Evolutionary conservation across 2,329 filamentous ascomycete genomes (phyloP).

Genomic region (Pezicula radicicola): DNA sequence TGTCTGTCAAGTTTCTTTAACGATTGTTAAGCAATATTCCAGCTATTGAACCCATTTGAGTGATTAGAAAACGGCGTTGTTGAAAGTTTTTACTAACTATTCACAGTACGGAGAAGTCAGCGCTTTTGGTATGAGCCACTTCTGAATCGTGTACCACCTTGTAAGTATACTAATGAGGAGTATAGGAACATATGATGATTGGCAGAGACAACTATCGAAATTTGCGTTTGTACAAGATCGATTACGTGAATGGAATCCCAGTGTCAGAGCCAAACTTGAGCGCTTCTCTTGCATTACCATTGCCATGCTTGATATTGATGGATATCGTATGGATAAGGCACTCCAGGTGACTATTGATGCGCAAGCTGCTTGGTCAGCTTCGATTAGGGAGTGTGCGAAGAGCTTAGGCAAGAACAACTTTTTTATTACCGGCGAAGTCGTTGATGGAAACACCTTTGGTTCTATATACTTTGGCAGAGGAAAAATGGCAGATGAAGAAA

Average conservation of each 20-base stretch:
- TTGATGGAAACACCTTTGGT: conserved; percentile 57
- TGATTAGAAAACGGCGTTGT: too few relatives aligned
- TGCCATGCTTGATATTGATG: conserved; percentile 59
- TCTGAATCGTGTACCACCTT: too few relatives aligned
- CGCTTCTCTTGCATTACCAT: conserved; percentile 63
- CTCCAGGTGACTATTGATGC: conserved; percentile 61
- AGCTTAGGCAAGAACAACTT: conserved; percentile 59
- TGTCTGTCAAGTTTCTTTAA: too few relatives aligned
- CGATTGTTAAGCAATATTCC: too few relatives aligned
- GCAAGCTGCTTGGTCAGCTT: conserved; percentile 52
- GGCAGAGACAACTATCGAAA: conserved; percentile 60
- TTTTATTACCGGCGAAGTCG: conserved; percentile 61
- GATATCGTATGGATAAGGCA: conserved; percentile 65
- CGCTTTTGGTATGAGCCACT: not conserved
- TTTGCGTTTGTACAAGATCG: conserved; percentile 66
- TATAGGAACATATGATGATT: conserved; percentile 23
- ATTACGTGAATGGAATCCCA: conserved; percentile 58
- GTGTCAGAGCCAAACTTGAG: conserved; percentile 52
- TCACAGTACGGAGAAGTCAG: not conserved
- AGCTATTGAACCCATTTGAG: too few relatives aligned
- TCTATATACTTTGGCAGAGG: conserved; percentile 60
- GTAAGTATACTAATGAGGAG: too few relatives aligned
- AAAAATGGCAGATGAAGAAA: conserved; percentile 47
- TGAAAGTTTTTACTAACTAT: too few relatives aligned
- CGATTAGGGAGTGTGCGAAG: conserved; percentile 54